phyloP scores from a whole-genome alignment of 1,284 basidiomycete species.

The Marasmius tenuissimus region DNA sequence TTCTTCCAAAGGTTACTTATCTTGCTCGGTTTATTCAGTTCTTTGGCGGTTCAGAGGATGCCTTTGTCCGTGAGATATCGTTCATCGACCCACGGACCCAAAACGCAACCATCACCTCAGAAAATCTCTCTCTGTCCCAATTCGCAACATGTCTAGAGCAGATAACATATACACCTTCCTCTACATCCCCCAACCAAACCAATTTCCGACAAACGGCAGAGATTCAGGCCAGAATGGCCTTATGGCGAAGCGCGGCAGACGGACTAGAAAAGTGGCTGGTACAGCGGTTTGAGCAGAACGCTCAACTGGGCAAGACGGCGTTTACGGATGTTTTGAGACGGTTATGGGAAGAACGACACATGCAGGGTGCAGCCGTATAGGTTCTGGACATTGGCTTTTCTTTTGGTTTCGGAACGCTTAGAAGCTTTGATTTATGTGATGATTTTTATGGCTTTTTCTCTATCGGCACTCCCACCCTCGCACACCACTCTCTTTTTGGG shows the following conservation, averaged over 20 bases:
- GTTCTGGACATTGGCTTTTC: too few relatives aligned
- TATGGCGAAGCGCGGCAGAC: slow-evolving; percentile 79
- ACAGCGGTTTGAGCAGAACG: slow-evolving; percentile 87
- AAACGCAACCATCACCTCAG: slow-evolving; percentile 81
- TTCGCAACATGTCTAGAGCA: slow-evolving; percentile 88
- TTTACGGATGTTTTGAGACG: slow-evolving; percentile 84
- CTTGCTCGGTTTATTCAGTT: slow-evolving; percentile 45
- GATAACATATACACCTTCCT: slow-evolving; percentile 72
- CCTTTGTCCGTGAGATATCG: slow-evolving; percentile 92
- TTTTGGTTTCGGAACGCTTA: not conserved
- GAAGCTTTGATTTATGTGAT: not conserved
- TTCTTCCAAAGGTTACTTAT: slow-evolving; percentile 7
- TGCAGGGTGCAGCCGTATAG: slow-evolving; percentile 11
- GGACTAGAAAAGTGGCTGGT: slow-evolving; percentile 81
- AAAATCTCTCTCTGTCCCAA: slow-evolving; percentile 89
- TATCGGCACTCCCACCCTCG: not conserved
- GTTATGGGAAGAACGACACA: slow-evolving; percentile 61
- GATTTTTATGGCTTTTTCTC: slow-evolving; percentile 1
- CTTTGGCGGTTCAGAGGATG: slow-evolving; percentile 88
- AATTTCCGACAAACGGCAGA: slow-evolving; percentile 81
- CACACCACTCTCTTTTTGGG: slow-evolving; percentile 5
- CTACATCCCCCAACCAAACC: slow-evolving; percentile 61
- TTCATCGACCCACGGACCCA: slow-evolving; percentile 84
- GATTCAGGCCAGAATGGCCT: slow-evolving; percentile 74
- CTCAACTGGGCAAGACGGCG: slow-evolving; percentile 79